Conservation (phyloP, 2,329 filamentous ascomycete species). For the Diaporthe humulicola region DNA sequence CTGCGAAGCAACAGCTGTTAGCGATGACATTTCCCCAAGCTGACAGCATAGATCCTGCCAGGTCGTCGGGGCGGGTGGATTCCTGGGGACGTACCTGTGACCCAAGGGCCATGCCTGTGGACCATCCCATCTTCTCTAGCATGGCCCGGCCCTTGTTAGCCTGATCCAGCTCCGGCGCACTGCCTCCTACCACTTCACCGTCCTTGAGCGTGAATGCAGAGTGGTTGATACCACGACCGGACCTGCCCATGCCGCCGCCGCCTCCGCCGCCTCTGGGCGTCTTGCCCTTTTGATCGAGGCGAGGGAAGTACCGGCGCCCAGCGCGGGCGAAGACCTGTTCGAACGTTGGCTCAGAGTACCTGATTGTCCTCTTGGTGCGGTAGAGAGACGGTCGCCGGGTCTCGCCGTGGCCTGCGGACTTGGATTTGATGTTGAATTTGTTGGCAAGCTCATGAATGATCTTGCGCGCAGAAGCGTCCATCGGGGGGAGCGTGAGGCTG, state of each 20-base stretch:
- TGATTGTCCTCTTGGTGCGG: slow-evolving; percentile 76
- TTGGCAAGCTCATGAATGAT: slow-evolving; percentile 84
- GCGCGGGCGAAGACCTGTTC: slow-evolving; percentile 61
- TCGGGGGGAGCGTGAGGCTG: slow-evolving; percentile 83
- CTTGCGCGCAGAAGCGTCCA: slow-evolving; percentile 84
- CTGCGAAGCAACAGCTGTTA: slow-evolving; percentile 54
- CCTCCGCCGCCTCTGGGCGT: slow-evolving; percentile 38
- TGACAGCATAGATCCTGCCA: not conserved
- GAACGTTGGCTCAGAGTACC: slow-evolving; percentile 70
- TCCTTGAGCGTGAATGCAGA: slow-evolving; percentile 76
- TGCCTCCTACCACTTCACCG: slow-evolving; percentile 88
- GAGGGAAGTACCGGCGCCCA: slow-evolving; percentile 67
- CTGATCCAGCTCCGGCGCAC: slow-evolving; percentile 84
- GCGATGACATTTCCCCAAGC: not conserved
- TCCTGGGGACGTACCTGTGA: slow-evolving; percentile 12
- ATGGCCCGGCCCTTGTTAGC: slow-evolving; percentile 89
- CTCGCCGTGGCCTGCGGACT: slow-evolving; percentile 81
- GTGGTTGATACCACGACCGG: slow-evolving; percentile 46
- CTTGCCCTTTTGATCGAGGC: slow-evolving; percentile 58
- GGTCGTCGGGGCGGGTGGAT: not conserved
- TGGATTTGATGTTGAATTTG: slow-evolving; percentile 83
- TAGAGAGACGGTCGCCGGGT: slow-evolving; percentile 82
- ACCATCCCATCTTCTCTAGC: slow-evolving; percentile 99
- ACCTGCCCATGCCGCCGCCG: slow-evolving; percentile 48
- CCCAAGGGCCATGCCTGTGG: slow-evolving; percentile 85